Evolutionary conservation across 2,329 filamentous ascomycete species (phyloP).

Genomic region (Exophiala phaeomuriformis): DNA sequence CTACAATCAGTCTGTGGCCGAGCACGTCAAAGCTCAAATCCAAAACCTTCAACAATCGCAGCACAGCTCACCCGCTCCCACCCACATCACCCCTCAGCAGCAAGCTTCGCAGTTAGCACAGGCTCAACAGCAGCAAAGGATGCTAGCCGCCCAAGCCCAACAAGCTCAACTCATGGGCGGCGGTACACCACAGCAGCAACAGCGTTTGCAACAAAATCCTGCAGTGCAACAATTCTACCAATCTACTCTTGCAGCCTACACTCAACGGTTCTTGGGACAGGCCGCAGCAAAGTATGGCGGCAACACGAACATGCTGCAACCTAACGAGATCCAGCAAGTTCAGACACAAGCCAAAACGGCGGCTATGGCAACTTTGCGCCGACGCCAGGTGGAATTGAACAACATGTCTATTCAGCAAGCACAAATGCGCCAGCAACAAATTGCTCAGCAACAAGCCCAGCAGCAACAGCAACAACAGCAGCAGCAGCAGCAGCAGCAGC

Average conservation of each 20-base stretch:
- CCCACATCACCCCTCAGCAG: conserved; percentile 24
- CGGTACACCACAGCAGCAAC: conserved; percentile 13
- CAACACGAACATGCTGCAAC: conserved; percentile 22
- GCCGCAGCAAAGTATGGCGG: conserved; percentile 23
- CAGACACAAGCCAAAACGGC: conserved; percentile 16
- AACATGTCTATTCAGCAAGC: conserved; percentile 9
- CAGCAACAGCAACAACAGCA: conserved; percentile 8
- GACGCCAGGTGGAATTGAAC: conserved; percentile 14
- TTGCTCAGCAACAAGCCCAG: conserved; percentile 15
- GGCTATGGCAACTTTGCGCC: conserved; percentile 14
- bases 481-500: conserved; percentile 15
- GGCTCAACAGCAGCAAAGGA: conserved; percentile 22
- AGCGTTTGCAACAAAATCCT: conserved; percentile 18
- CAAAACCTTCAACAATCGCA: conserved; percentile 20
- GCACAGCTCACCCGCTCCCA: conserved; percentile 22
- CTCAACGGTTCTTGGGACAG: conserved; percentile 15
- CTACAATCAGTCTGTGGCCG: conserved; percentile 19
- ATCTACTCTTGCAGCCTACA: conserved; percentile 11
- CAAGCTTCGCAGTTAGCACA: conserved; percentile 19
- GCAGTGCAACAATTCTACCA: conserved; percentile 19
- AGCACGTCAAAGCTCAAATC: conserved; percentile 25
- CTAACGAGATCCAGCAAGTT: conserved; percentile 16
- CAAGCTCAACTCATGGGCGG: conserved; percentile 21
- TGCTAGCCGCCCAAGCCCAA: conserved; percentile 10
- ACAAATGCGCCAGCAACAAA: conserved; percentile 8